A percentile compares a stretch with the other conserved stretches of the same genome.
Conservation (phyloP, 805 yeast genomes). For the Saccharomycopsis javanensis region DNA sequence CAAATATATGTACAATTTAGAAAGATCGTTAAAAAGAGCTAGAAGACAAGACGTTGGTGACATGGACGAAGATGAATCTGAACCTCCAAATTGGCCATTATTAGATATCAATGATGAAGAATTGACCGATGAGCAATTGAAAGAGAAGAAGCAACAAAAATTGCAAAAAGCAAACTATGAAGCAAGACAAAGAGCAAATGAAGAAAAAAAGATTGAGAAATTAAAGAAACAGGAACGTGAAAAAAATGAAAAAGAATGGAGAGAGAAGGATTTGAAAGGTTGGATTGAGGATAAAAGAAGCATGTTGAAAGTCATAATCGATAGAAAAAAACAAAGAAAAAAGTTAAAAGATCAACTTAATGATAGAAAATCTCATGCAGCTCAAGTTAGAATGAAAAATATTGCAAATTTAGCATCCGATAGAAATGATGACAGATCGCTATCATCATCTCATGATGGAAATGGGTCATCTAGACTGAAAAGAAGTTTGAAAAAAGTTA, state of each 20-base stretch:
- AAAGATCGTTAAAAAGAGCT: slow-evolving; percentile 59
- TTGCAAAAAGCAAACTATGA: slow-evolving; percentile 80
- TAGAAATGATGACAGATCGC: slow-evolving; percentile 27
- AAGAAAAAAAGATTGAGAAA: slow-evolving; percentile 62
- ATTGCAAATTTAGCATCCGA: slow-evolving; percentile 81
- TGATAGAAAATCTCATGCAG: slow-evolving; percentile 84
- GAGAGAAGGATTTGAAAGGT: slow-evolving; percentile 58
- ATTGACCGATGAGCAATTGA: slow-evolving; percentile 65
- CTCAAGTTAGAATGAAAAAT: slow-evolving; percentile 86
- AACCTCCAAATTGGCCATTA: slow-evolving; percentile 55
- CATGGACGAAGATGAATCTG: slow-evolving; percentile 36
- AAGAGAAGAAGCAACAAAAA: slow-evolving; percentile 78
- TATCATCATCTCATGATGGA: slow-evolving; percentile 25
- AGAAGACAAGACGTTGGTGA: slow-evolving; percentile 57
- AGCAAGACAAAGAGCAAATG: slow-evolving; percentile 74
- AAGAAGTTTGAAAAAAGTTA: slow-evolving; percentile 46
- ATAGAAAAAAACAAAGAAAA: slow-evolving; percentile 53
- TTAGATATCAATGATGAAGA: slow-evolving; percentile 80
- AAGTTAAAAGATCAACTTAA: slow-evolving; percentile 67
- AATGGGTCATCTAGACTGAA: slow-evolving; percentile 27
- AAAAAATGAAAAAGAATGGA: slow-evolving; percentile 64
- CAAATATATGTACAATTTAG: slow-evolving; percentile 54
- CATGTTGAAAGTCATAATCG: slow-evolving; percentile 50
- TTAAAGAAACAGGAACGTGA: slow-evolving; percentile 50
- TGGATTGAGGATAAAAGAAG: slow-evolving; percentile 72